Evolutionary conservation across 1,284 basidiomycete species (phyloP), one percentile per base, ranked within the genome.

Genomic region (Boletus austroedulis): DNA sequence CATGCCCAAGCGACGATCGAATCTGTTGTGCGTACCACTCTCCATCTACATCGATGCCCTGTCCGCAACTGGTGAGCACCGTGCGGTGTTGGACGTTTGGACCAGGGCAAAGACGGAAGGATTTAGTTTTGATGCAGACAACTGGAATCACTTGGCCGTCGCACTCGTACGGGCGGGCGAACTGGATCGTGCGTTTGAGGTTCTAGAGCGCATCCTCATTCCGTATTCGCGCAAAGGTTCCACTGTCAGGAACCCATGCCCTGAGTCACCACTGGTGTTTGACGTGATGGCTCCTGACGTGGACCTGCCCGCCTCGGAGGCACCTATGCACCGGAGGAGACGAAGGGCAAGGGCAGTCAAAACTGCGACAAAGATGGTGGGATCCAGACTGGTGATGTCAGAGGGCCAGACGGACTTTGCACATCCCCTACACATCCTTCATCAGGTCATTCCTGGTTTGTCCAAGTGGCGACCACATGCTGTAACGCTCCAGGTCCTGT

Each of bases 131-230:
- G 94, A 98, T 70, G 82, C 91, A 14, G 86, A 90, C 65, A 98
- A 98, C 74, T 99, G 94, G 90, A 98, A 98, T 70, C 87, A 93
- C 67, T 80, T 96, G 26, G 82, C 81, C 26, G 78, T 87, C 5
- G 90, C 89, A 15, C 81, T 96, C 34, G 79, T 94, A 31, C 84
- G 89, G 34, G 90, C 89, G 0, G 94, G 90, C 21, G 84, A 96
- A 66, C 72, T 87, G 9, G 84, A 88, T 62, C 88, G 89, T 49
- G 94, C 93, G 4, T 92, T 96, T 72, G 85, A 89, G 65, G 80
- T 97, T 26, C 75, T 94, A 29, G 92, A 98, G 71, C 80, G 82
- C 47, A 84, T 98, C 43, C 80, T 98, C 54, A 65, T 94, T 19
- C 86, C 86, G 0, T 82, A 83, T 64, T 80, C 82, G 50, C 76